Evolutionary conservation across 371 early-diverging fungal genomes (phyloP).

Genomic region (Chytridium lagenaria): DNA sequence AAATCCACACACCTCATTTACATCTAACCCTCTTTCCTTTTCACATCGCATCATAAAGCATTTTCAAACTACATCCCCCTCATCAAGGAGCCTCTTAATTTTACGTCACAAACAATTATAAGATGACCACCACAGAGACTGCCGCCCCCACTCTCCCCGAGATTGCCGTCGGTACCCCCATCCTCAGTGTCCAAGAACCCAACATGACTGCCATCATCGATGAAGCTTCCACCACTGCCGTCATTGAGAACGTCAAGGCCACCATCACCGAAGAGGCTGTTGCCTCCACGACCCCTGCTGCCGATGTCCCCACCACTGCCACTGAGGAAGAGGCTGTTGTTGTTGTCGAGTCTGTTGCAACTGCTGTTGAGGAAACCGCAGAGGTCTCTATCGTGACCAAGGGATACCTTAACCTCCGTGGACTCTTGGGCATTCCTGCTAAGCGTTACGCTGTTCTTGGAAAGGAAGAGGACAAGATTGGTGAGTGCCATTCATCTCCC

Average conservation of each 20-base stretch:
- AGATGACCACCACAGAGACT: slow-evolving; percentile 8
- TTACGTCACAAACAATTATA: no score
- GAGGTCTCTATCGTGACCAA: background rate
- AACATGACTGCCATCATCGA: background rate
- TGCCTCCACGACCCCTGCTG: background rate
- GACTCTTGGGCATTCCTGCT: slow-evolving; percentile 13
- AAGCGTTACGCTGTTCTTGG: slow-evolving; percentile 17
- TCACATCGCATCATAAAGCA: background rate
- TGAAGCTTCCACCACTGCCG: background rate
- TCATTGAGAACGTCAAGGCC: background rate
- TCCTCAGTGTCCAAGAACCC: background rate
- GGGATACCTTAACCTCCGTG: slow-evolving; percentile 16
- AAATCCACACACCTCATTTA: no score
- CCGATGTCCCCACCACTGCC: slow-evolving; percentile 1
- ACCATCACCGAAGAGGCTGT: slow-evolving; percentile 1
- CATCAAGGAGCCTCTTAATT: background rate
- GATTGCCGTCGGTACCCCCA: background rate
- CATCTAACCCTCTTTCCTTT: no score
- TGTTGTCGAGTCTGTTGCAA: slow-evolving; percentile 12
- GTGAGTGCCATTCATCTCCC: background rate
- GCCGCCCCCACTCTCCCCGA: slow-evolving; percentile 15
- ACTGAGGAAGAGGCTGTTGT: background rate
- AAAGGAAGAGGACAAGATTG: slow-evolving; percentile 3
- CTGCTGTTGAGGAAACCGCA: background rate
- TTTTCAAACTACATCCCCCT: background rate